These are phyloP conservation scores for Effrenium voratum DNA, from an alignment of 73 alveolate species.

Conservation along the genomic window DNA sequence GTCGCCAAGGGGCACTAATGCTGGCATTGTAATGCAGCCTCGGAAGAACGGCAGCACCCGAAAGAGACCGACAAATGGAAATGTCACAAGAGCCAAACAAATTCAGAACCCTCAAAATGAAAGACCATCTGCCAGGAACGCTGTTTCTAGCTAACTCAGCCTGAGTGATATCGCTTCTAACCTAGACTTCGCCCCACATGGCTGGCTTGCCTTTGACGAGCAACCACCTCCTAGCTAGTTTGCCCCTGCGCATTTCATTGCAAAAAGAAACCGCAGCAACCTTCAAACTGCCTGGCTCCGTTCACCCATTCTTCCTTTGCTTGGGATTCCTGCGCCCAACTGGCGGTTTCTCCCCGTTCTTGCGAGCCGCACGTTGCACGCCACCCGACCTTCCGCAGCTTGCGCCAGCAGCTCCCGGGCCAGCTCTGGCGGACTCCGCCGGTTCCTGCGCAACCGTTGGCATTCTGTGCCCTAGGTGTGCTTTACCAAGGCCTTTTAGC, in stretches of 20 bases:
- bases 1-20: slow-evolving; percentile 46
- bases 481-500: too few species aligned
- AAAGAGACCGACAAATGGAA: too few species aligned
- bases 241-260: too few species aligned
- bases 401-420: slow-evolving; percentile 38
- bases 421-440: neutral
- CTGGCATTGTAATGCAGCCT: slow-evolving; percentile 73
- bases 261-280: neutral
- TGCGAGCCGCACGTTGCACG: slow-evolving; percentile 12
- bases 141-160: neutral
- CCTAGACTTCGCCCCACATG: neutral
- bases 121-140: neutral
- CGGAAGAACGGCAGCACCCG: neutral
- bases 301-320: neutral
- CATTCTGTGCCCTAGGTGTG: too few species aligned
- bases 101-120: neutral
- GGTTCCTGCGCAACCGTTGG: too few species aligned
- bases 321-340: too few species aligned
- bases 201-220: neutral
- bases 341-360: too few species aligned
- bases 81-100: neutral
- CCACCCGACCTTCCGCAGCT: neutral
- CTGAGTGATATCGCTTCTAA: neutral
- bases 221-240: neutral
- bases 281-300: neutral